These are phyloP conservation scores for Pythium vanterpoolii DNA, from an alignment of 352 stramenopile genomes.

Conservation along the genomic window DNA sequence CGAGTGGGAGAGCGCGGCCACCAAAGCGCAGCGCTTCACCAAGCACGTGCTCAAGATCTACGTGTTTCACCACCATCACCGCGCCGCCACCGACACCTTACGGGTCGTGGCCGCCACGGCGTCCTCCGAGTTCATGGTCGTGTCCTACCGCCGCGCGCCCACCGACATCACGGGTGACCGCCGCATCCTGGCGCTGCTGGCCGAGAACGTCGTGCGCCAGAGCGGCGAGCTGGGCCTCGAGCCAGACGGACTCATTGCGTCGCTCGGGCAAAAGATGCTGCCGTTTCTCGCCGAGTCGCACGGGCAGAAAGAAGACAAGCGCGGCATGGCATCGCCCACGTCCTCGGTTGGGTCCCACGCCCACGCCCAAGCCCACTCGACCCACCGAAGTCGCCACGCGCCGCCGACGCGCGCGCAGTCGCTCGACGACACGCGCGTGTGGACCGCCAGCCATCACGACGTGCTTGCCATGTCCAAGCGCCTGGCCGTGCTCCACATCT, in stretches of 20 bases:
- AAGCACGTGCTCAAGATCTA: constrained; percentile 61
- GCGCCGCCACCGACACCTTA: constrained; percentile 5
- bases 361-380: not conserved
- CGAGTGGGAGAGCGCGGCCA: constrained; percentile 64
- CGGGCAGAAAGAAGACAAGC: constrained; percentile 8
- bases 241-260: constrained; percentile 9
- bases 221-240: constrained; percentile 13
- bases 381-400: not conserved
- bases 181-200: constrained; percentile 27
- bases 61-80: constrained; percentile 36
- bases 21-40: constrained; percentile 57
- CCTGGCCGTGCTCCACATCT: constrained; percentile 42
- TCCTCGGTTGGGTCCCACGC: not conserved
- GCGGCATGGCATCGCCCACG: constrained; percentile 7
- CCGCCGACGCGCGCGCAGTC: not conserved
- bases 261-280: constrained; percentile 20
- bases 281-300: constrained; percentile 11
- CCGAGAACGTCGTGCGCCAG: constrained; percentile 21
- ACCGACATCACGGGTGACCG: constrained; percentile 40
- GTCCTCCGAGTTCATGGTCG: constrained; percentile 57
- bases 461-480: constrained; percentile 49
- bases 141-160: constrained; percentile 59
- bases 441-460: constrained; percentile 34
- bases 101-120: constrained; percentile 39
- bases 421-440: constrained; percentile 25